Evolutionary conservation across 495 filamentous ascomycete genomes (phyloP).

Genomic region (Acidiella bohemica): DNA sequence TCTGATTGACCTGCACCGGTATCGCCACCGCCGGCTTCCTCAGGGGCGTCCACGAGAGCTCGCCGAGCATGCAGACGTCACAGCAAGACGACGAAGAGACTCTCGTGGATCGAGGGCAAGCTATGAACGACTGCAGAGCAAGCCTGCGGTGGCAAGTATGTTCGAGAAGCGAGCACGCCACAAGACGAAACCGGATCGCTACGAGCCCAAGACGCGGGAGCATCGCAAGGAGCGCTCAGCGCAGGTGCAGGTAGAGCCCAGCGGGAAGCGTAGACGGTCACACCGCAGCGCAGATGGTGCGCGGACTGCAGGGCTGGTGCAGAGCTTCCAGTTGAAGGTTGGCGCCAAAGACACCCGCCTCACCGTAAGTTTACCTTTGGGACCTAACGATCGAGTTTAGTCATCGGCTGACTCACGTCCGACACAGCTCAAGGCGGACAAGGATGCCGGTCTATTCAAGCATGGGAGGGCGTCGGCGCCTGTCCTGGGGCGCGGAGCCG

Average conservation of each 20-base stretch:
- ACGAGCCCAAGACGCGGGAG: conserved; percentile 34
- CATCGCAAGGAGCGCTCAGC: conserved; percentile 22
- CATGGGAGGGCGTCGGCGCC: conserved; percentile 55
- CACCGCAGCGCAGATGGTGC: conserved; percentile 28
- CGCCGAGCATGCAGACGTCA: no score
- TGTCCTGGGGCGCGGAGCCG: conserved; percentile 31
- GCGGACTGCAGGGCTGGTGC: conserved; percentile 39
- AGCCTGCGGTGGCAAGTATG: no score
- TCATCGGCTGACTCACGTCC: background rate
- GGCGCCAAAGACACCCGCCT: conserved; percentile 38
- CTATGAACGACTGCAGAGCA: no score
- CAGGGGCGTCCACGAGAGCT: no score
- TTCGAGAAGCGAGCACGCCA: conserved; percentile 26
- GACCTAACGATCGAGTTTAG: no score
- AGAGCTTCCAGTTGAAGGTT: conserved; percentile 50
- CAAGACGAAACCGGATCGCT: conserved; percentile 29
- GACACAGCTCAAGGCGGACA: conserved; percentile 41
- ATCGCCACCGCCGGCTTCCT: background rate
- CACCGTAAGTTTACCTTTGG: conserved; percentile 49
- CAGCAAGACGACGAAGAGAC: no score
- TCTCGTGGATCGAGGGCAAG: no score
- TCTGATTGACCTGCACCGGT: conserved; percentile 15
- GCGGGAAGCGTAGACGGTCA: conserved; percentile 25
- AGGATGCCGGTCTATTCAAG: conserved; percentile 51
- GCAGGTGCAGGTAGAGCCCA: conserved; percentile 17